Evolutionary conservation across 176 grass and related monocot genomes (phyloP).

Genomic region (Oryza rufipogon): DNA sequence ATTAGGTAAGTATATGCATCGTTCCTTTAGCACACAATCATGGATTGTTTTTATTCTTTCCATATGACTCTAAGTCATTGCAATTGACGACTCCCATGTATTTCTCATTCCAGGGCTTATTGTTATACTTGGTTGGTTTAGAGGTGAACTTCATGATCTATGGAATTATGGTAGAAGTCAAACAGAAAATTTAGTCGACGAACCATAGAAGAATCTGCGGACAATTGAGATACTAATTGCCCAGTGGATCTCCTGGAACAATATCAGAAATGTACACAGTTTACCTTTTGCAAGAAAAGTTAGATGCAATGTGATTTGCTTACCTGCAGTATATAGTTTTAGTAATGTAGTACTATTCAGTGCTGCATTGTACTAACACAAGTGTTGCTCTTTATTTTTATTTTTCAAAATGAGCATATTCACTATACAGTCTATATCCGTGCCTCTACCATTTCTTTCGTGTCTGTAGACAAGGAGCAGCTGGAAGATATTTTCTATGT

Average conservation of each 20-base stretch:
- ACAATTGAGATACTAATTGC: not conserved
- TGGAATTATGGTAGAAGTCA: constrained; percentile 82
- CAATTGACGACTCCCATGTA: not conserved
- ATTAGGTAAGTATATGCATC: constrained; percentile 54
- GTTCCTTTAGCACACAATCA: not conserved
- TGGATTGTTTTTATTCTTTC: not conserved
- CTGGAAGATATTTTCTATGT: no score
- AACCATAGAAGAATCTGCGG: constrained; percentile 36
- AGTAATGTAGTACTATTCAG: not conserved
- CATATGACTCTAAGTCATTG: not conserved
- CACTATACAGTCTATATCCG: not conserved
- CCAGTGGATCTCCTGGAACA: not conserved
- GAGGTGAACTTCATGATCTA: constrained; percentile 80
- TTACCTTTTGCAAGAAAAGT: not conserved
- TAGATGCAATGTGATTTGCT: not conserved
- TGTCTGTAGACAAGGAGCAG: not conserved
- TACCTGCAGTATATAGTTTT: constrained; percentile 8
- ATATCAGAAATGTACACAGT: not conserved
- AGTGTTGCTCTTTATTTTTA: not conserved
- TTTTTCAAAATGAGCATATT: not conserved
- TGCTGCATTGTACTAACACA: not conserved
- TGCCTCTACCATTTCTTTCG: not conserved
- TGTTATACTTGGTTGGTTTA: constrained; percentile 76
- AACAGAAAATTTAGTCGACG: constrained; percentile 19
- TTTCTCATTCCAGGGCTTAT: constrained; percentile 56